Evolutionary conservation across 495 filamentous ascomycete species (phyloP), one percentile per base, ranked within the genome.

Genomic region (Cudoniella acicularis): DNA sequence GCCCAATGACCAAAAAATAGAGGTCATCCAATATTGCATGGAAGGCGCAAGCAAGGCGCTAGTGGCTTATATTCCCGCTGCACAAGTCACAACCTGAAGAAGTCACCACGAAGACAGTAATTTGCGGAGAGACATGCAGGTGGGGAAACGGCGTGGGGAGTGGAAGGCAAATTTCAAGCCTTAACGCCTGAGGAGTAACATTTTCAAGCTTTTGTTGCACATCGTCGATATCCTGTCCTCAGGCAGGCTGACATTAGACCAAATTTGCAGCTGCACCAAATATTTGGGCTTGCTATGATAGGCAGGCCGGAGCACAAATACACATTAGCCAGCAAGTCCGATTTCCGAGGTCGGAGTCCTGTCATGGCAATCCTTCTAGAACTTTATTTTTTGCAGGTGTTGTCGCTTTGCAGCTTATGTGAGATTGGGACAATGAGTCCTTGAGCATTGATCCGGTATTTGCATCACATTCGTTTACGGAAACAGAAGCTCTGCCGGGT

Each of bases 1-100:
- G 17, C 77, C 82, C 49, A 69, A 75, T 10, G 78, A 70, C 16
- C 59, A 73, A 43, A 83, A 82, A 67, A 72, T 90, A 8, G 82
- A 87, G 18, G 86, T 92, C 23, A 82, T 90, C 49, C 94, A 98
- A 73, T 98, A 98, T 69, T 96, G 91, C 70, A 87, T 94, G 73
- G 79, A 89, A 55, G 90, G 91, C 9, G 88, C 89, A 2, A 96
- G 94, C 70, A 98, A 97, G 74, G 89, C 78, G 25, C 67, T 83
- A 70, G 79, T 81, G 20, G 77, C 74, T 20, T 82, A 79, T 53
- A 67, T 83, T 11, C 79, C 79, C 6, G 75, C 57, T 6, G 41
- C 30, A 6, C 6, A 4, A 36, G 30, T 36, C 47, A 25, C n/a
- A n/a, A n/a, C 13, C 23, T 43, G 13, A 20, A 43, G 16, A 22